These are phyloP conservation scores for Durusdinium trenchii DNA, from an alignment of 73 alveolate genomes.

Conservation along the genomic window DNA sequence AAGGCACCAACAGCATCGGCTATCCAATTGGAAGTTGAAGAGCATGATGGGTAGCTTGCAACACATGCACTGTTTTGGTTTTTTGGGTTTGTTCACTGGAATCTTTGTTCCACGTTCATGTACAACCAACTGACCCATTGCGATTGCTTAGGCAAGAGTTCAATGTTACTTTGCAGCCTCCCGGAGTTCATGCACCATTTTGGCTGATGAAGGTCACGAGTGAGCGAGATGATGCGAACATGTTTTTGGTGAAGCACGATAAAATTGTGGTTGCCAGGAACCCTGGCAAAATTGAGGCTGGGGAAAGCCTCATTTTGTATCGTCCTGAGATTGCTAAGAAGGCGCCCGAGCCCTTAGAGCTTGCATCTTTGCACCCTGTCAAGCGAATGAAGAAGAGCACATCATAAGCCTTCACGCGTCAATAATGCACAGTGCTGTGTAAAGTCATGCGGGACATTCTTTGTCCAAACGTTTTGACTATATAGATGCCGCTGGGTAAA, in stretches of 20 bases:
- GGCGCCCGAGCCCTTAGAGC: background rate
- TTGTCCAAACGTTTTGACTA: too few species aligned
- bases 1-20: background rate
- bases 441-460: too few species aligned
- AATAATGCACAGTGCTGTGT: too few species aligned
- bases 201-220: background rate
- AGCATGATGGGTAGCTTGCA: background rate
- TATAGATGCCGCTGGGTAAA: too few species aligned
- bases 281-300: background rate
- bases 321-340: background rate
- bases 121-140: too few species aligned
- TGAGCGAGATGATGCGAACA: background rate
- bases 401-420: too few species aligned
- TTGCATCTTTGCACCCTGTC: background rate
- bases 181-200: background rate
- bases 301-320: too few species aligned
- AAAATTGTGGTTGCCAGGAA: background rate
- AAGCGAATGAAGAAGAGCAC: background rate
- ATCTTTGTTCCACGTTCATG: background rate
- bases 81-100: background rate
- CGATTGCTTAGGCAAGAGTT: background rate
- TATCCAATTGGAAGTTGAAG: background rate
- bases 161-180: background rate
- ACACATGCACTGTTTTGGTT: background rate
- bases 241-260: background rate